These are phyloP conservation scores for Periconia sp. DNA, from an alignment of 2,329 filamentous ascomycete genomes.

Conservation along the genomic window DNA sequence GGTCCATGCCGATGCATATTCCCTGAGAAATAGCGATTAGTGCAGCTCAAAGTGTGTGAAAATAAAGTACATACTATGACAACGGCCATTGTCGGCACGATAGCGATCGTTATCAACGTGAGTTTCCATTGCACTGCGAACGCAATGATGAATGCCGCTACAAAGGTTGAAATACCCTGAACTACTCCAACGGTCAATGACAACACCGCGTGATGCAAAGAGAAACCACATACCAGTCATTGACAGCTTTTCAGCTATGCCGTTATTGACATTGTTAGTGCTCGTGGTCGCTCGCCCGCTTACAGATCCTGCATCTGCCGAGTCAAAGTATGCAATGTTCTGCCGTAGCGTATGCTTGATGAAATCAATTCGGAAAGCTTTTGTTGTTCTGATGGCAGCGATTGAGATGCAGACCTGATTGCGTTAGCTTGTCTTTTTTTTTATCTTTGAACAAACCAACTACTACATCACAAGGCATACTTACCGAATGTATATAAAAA, in stretches of 20 bases:
- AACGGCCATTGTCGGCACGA: slow-evolving; percentile 49
- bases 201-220: too few relatives aligned
- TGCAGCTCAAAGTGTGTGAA: neutral
- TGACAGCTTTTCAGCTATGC: slow-evolving; percentile 59
- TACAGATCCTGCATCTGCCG: slow-evolving; percentile 87
- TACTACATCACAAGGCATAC: neutral
- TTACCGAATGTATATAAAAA: slow-evolving; percentile 53
- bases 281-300: slow-evolving; percentile 93
- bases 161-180: slow-evolving; percentile 57
- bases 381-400: slow-evolving; percentile 54
- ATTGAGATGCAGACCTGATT: slow-evolving; percentile 47
- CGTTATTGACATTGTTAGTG: slow-evolving; percentile 90
- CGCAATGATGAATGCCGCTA: slow-evolving; percentile 84
- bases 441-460: neutral
- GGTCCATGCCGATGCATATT: slow-evolving; percentile 37
- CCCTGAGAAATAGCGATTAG: slow-evolving; percentile 15
- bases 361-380: slow-evolving; percentile 60
- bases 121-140: slow-evolving; percentile 93
- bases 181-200: slow-evolving; percentile 16
- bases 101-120: slow-evolving; percentile 69
- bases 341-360: slow-evolving; percentile 61
- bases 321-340: slow-evolving; percentile 61
- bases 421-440: slow-evolving; percentile 10
- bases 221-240: slow-evolving; percentile 32
- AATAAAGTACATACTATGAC: slow-evolving; percentile 1